phyloP scores from a whole-genome alignment of 1,139 yeast species.

The Wickerhamomyces sp. region DNA sequence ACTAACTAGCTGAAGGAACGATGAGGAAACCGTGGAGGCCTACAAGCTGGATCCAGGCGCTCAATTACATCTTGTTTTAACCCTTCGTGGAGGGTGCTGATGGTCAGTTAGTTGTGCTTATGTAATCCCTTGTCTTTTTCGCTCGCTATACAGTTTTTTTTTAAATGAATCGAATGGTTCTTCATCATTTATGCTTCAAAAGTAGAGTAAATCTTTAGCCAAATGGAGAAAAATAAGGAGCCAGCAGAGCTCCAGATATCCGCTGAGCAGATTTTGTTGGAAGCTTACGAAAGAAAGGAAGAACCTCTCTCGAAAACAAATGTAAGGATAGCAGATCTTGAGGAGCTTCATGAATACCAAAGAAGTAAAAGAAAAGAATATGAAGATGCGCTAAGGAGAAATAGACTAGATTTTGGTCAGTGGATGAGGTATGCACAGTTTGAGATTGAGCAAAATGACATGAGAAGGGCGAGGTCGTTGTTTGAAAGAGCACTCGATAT shows the following conservation, averaged over 20 bases:
- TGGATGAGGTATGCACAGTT: slow-evolving; percentile 92
- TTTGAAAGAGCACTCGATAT: slow-evolving; percentile 86
- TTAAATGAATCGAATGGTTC: background rate
- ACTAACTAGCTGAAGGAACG: slow-evolving; percentile 42
- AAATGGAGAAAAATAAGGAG: background rate
- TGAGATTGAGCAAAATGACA: slow-evolving; percentile 79
- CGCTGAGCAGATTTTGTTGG: slow-evolving; percentile 51
- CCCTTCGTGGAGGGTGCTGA: slow-evolving; percentile 74
- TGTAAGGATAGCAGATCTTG: slow-evolving; percentile 66
- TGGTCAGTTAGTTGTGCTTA: slow-evolving; percentile 1
- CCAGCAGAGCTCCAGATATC: slow-evolving; percentile 35
- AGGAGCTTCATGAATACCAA: slow-evolving; percentile 74
- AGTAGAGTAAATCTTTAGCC: background rate
- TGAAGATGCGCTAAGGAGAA: slow-evolving; percentile 81
- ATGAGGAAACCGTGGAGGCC: slow-evolving; percentile 61
- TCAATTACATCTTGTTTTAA: slow-evolving; percentile 81
- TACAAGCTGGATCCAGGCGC: slow-evolving; percentile 71
- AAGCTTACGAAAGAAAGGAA: slow-evolving; percentile 47
- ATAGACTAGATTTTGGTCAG: slow-evolving; percentile 75
- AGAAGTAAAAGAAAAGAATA: slow-evolving; percentile 73
- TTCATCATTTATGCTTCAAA: background rate
- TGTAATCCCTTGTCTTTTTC: background rate
- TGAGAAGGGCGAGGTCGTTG: slow-evolving; percentile 74
- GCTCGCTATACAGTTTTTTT: background rate
- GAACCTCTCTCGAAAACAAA: slow-evolving; percentile 38